Percentiles rank a stretch among this genome's conserved stretches.
phyloP scores from a whole-genome alignment of 2,329 filamentous ascomycete species.

The Curvularia sp. region DNA sequence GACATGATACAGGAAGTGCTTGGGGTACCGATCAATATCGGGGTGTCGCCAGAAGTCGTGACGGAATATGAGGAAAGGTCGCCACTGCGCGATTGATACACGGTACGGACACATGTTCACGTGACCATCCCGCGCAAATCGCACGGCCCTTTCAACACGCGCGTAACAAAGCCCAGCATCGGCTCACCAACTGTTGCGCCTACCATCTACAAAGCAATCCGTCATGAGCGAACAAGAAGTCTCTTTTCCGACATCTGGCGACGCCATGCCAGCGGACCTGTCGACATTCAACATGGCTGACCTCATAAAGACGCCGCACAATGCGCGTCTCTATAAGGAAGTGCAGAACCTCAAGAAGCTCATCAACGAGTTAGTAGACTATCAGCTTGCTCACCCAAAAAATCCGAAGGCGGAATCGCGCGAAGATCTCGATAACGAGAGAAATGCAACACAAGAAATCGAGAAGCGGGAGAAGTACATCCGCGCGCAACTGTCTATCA shows the following conservation, averaged over 20 bases:
- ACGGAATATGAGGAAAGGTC: neutral
- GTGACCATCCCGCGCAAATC: neutral
- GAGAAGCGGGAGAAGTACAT: constrained; percentile 71
- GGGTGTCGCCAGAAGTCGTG: neutral
- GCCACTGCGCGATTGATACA: neutral
- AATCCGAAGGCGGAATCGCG: constrained; percentile 26
- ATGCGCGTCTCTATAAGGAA: constrained; percentile 39
- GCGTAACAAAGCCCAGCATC: neutral
- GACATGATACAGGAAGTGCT: neutral
- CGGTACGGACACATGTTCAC: neutral
- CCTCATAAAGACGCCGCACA: constrained; percentile 42
- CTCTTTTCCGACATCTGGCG: constrained; percentile 2
- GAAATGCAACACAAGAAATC: constrained; percentile 33
- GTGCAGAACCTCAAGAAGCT: constrained; percentile 43
- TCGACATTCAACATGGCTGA: constrained; percentile 33
- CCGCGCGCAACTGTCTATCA: constrained; percentile 65
- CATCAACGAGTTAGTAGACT: constrained; percentile 44
- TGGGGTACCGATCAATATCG: neutral
- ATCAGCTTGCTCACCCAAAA: constrained; percentile 38
- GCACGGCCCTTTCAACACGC: neutral
- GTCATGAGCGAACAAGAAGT: constrained; percentile 20
- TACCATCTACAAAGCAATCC: neutral
- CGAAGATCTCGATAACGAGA: constrained; percentile 36
- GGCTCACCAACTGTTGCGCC: neutral
- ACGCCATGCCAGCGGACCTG: constrained; percentile 23